Evolutionary conservation across 306 rosid genomes (phyloP).

Genomic region (Malus fusca): DNA sequence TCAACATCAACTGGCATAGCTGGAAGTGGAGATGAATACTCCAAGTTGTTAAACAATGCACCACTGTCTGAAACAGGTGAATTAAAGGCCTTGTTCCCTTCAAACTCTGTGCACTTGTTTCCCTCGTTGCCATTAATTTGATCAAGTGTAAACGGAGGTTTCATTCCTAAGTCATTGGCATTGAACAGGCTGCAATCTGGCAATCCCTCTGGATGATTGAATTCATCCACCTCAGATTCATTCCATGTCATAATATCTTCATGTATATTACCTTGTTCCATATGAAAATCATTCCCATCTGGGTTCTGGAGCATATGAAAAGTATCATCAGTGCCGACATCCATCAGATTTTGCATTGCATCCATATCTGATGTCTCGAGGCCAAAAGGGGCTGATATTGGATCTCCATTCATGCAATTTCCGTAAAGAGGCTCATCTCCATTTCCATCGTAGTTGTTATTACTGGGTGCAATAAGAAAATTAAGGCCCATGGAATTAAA

Average conservation of each 20-base stretch:
- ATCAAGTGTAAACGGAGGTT: slow-evolving; percentile 38
- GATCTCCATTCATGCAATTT: slow-evolving; percentile 44
- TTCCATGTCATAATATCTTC: slow-evolving; percentile 30
- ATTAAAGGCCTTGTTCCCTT: slow-evolving; percentile 41
- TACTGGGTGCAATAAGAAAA: slow-evolving; percentile 51
- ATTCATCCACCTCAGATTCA: slow-evolving; percentile 29
- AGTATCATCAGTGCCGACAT: slow-evolving; percentile 21
- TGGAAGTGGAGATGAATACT: slow-evolving; percentile 55
- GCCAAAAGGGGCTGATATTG: slow-evolving; percentile 33
- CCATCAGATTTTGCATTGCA: slow-evolving; percentile 36
- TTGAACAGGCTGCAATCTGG: slow-evolving; percentile 36
- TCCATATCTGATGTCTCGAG: slow-evolving; percentile 40
- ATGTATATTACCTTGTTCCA: neutral
- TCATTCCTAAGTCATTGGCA: slow-evolving; percentile 30
- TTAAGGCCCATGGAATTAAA: slow-evolving; percentile 43
- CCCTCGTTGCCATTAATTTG: slow-evolving; percentile 41
- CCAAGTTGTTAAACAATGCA: slow-evolving; percentile 51
- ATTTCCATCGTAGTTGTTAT: slow-evolving; percentile 25
- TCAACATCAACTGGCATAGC: slow-evolving; percentile 28
- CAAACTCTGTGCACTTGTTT: slow-evolving; percentile 48
- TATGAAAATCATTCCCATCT: slow-evolving; percentile 33
- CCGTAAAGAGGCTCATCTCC: slow-evolving; percentile 38
- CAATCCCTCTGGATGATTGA: slow-evolving; percentile 34
- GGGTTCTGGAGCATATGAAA: slow-evolving; percentile 35
- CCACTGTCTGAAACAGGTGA: slow-evolving; percentile 59